Evolutionary conservation across 1,284 basidiomycete species (phyloP), one percentile per base, ranked within the genome.

Genomic region (Inonotus obliquus): DNA sequence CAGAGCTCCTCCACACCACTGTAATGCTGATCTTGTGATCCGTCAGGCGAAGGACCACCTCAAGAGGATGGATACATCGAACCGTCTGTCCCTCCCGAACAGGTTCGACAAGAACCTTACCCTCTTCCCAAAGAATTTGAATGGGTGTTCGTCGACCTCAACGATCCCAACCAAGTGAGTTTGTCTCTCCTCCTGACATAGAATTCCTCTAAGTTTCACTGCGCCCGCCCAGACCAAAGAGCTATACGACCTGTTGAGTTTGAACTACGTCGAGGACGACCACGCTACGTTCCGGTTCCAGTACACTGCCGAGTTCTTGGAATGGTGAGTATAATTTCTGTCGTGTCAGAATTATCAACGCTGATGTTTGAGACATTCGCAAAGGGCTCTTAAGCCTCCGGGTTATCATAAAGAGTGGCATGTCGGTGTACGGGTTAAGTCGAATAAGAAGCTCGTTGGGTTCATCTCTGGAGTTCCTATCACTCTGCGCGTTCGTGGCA

Each of bases 391-490:
- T 44, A 92, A 88, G 67, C 94, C 96, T 58, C 97, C 97, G 11
- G 96, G 95, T 3, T 99, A 94, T 74, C 77, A 86, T 69, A 88
- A 89, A 68, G 92, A 96, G 69, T 98, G 97, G 96, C 96, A 98
- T 72, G 77, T 99, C 59, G 97, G 96, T 48, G 95, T 99, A 7
- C 87, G 96, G 19, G 96, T 98, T 5, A 82, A 84, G 29, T 87
- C 91, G 23, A 94, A 89, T 68, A 87, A 91, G 75, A 98, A 96
- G 74, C 82, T 99, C 1, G 92, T 99, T n/a, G 97, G 92, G 0
- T 99, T 99, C 74, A 98, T 99, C 68, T 91, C 93, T n/a, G 97
- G 93, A 47, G 88, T 99, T 51, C 95, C 96, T 5, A 80, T 97
- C 64, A 85, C 83, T 10, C 74, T 97, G 11, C 86, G 89, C 25